phyloP scores from a whole-genome alignment of 2,329 filamentous ascomycete species.

The Neocucurbitaria cava region DNA sequence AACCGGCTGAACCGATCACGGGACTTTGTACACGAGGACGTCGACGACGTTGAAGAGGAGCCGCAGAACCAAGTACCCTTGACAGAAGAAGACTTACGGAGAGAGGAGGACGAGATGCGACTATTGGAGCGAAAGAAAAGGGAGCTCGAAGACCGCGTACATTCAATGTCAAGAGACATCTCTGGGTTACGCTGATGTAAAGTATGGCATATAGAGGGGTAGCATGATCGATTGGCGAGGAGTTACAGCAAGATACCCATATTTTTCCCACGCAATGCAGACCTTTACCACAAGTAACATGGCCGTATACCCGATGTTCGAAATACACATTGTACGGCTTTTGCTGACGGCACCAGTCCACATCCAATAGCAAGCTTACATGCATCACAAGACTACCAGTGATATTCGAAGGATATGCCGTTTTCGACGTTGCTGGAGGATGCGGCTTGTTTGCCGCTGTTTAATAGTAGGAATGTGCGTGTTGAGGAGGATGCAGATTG shows the following conservation, averaged over 20 bases:
- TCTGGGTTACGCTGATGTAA: constrained; percentile 58
- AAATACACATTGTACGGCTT: not conserved
- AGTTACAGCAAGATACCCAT: not conserved
- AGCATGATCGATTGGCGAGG: not conserved
- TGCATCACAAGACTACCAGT: too few relatives aligned
- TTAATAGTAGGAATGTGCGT: constrained; percentile 64
- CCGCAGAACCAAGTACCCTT: constrained; percentile 55
- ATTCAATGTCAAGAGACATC: constrained; percentile 72
- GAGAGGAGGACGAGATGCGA: constrained; percentile 72
- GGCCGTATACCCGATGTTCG: not conserved
- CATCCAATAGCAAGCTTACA: not conserved
- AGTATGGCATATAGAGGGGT: not conserved
- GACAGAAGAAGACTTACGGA: constrained; percentile 72
- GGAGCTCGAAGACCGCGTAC: constrained; percentile 68
- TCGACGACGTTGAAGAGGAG: constrained; percentile 52
- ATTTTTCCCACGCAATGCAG: not conserved
- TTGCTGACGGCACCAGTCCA: not conserved
- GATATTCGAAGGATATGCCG: constrained; percentile 52
- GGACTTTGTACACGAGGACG: constrained; percentile 64
- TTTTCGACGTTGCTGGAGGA: constrained; percentile 75
- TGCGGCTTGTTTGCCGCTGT: constrained; percentile 90
- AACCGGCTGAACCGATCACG: constrained; percentile 71
- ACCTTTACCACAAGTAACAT: not conserved
- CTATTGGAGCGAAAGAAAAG: constrained; percentile 70
- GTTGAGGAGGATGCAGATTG: constrained; percentile 58